A percentile compares a stretch with the other conserved stretches of the same genome.
Evolutionary conservation across 805 yeast genomes (phyloP).

Genomic region (Saccharomycopsis babjevae): DNA sequence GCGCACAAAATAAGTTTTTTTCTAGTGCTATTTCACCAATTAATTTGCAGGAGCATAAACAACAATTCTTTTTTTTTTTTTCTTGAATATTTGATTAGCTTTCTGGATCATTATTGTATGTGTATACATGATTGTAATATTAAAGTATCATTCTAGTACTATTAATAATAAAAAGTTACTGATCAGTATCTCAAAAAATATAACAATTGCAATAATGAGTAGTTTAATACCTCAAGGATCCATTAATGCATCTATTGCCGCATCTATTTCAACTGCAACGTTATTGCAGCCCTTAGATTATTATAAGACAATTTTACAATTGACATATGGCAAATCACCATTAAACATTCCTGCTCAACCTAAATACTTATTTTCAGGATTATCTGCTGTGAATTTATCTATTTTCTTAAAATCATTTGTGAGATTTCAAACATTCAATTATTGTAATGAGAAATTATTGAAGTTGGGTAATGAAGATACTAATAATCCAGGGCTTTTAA

Average conservation of each 20-base stretch:
- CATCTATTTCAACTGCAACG: constrained; percentile 13
- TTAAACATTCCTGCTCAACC: constrained; percentile 20
- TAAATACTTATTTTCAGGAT: constrained; percentile 43
- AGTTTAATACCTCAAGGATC: constrained; percentile 1
- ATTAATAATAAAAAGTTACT: not conserved
- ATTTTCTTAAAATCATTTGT: constrained; percentile 63
- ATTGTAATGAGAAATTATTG: constrained; percentile 50
- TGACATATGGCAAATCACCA: constrained; percentile 8
- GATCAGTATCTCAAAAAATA: not conserved
- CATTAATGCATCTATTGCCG: constrained; percentile 12
- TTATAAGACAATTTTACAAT: constrained; percentile 14
- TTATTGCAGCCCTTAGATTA: constrained; percentile 17
- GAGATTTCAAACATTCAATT: constrained; percentile 65
- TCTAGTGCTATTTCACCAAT: too few species aligned
- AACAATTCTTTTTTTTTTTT: too few species aligned
- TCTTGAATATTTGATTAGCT: too few species aligned
- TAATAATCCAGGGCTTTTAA: constrained; percentile 64
- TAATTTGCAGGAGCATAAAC: too few species aligned
- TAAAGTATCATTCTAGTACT: too few species aligned
- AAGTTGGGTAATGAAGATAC: constrained; percentile 43
- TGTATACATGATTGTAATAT: too few species aligned
- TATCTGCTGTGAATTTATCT: constrained; percentile 68
- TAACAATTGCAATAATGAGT: not conserved
- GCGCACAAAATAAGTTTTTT: too few species aligned
- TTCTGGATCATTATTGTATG: too few species aligned